Evolutionary conservation across 208 protist genomes (phyloP).

Genomic region (Herpetomonas samuelpessoai): DNA sequence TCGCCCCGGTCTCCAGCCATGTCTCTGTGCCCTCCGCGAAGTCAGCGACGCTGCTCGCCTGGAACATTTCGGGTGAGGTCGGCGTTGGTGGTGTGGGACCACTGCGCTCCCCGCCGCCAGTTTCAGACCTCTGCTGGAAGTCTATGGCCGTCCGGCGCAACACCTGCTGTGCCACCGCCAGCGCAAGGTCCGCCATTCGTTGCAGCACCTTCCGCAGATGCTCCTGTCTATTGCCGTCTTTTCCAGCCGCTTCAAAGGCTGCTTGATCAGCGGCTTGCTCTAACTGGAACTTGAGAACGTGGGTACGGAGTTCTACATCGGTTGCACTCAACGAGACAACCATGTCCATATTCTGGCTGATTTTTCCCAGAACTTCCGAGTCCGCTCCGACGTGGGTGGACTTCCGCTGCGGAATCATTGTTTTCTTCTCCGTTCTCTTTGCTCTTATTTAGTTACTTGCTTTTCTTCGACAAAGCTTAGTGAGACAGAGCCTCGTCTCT

Average conservation of each 20-base stretch:
- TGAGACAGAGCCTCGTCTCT: too few species aligned
- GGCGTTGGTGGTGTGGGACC: slow-evolving; percentile 6
- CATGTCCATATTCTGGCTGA: slow-evolving; percentile 58
- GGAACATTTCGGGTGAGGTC: slow-evolving; percentile 31
- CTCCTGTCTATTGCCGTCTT: slow-evolving; percentile 35
- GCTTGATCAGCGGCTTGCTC: slow-evolving; percentile 78
- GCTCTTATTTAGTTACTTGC: too few species aligned
- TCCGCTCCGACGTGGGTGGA: slow-evolving; percentile 31
- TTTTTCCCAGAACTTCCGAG: slow-evolving; percentile 38
- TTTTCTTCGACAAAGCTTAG: too few species aligned
- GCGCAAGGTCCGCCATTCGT: slow-evolving; percentile 68
- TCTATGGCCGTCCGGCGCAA: slow-evolving; percentile 26
- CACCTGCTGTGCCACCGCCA: slow-evolving; percentile 48
- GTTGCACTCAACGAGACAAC: slow-evolving; percentile 54
- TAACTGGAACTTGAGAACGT: slow-evolving; percentile 75
- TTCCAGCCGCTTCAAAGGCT: slow-evolving; percentile 47
- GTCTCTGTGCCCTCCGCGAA: slow-evolving; percentile 62
- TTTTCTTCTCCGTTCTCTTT: not conserved
- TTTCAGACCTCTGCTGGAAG: not conserved
- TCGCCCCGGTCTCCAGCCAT: slow-evolving; percentile 72
- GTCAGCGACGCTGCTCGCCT: slow-evolving; percentile 79
- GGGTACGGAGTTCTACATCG: slow-evolving; percentile 50
- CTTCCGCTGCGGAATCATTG: slow-evolving; percentile 3
- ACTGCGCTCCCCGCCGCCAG: not conserved
- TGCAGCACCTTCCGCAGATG: slow-evolving; percentile 62